These are phyloP conservation scores for Polygonum aviculare DNA, from an alignment of 148 eudicot genomes.

Conservation along the genomic window DNA sequence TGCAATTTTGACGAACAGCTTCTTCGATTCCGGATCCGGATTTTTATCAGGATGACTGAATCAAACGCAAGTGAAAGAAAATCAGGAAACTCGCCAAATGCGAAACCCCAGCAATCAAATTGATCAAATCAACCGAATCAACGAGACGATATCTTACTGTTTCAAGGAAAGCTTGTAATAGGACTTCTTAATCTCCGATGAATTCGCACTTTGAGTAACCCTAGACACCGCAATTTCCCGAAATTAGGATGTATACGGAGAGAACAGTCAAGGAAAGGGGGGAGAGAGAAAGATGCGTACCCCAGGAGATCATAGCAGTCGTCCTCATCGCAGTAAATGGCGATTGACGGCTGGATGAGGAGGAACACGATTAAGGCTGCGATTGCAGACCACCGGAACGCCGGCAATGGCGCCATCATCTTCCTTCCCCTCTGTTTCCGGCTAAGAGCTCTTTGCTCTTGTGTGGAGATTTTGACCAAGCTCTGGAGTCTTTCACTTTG, in stretches of 20 bases:
- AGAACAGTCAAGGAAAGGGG: background rate
- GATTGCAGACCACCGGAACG: constrained; percentile 50
- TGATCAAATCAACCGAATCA: constrained; percentile 2
- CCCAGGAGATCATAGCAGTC: constrained; percentile 97
- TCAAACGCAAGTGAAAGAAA: background rate
- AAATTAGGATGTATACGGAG: constrained; percentile 3
- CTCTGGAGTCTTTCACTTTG: background rate
- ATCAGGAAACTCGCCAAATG: background rate
- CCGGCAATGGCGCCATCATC: constrained; percentile 43
- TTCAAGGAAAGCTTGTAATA: constrained; percentile 85
- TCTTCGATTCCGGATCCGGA: constrained; percentile 83
- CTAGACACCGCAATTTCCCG: constrained; percentile 19
- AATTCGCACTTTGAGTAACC: constrained; percentile 71
- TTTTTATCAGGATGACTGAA: constrained; percentile 83
- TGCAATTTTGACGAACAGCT: constrained; percentile 72
- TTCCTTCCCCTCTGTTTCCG: background rate
- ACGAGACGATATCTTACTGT: constrained; percentile 29
- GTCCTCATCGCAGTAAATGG: constrained; percentile 86
- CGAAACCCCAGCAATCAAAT: background rate
- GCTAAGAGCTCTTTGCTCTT: constrained; percentile 1
- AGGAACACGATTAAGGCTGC: constrained; percentile 27
- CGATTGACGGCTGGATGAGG: constrained; percentile 53
- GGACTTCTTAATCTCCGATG: constrained; percentile 85
- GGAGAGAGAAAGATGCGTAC: constrained; percentile 18
- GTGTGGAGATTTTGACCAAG: constrained; percentile 8